These are phyloP conservation scores for Eucalyptus pumila DNA, from an alignment of 345 rosid species.

Conservation along the genomic window DNA sequence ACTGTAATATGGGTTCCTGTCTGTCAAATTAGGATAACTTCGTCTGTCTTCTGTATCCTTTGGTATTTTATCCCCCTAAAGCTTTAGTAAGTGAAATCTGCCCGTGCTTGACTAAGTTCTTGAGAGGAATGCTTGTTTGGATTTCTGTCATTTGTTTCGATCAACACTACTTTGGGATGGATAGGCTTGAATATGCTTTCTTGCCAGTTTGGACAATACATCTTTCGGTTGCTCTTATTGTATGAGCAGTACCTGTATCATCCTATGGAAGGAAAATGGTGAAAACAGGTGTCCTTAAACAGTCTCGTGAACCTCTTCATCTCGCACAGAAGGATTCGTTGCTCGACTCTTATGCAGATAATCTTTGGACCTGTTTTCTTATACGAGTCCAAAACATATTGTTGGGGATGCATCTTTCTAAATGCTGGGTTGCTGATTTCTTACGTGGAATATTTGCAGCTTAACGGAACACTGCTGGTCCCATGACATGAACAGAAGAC, in stretches of 20 bases:
- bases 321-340: background rate
- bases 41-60: background rate
- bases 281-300: background rate
- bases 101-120: background rate
- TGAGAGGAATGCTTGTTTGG: background rate
- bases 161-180: background rate
- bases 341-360: background rate
- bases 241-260: background rate
- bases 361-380: background rate
- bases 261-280: background rate
- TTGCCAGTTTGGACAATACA: background rate
- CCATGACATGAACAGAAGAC: constrained; percentile 79
- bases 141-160: background rate
- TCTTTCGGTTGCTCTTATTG: background rate
- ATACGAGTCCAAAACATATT: background rate
- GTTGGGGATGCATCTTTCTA: background rate
- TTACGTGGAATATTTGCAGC: constrained; percentile 7
- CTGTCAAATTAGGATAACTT: background rate
- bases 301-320: background rate
- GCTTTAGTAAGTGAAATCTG: background rate
- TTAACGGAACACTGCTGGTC: constrained; percentile 83
- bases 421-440: background rate
- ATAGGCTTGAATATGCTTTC: background rate
- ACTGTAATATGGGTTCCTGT: background rate
- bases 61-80: background rate